Evolutionary conservation across 192 early-diverging fungal genomes (phyloP).

Genomic region (Obelidium mucronatum): DNA sequence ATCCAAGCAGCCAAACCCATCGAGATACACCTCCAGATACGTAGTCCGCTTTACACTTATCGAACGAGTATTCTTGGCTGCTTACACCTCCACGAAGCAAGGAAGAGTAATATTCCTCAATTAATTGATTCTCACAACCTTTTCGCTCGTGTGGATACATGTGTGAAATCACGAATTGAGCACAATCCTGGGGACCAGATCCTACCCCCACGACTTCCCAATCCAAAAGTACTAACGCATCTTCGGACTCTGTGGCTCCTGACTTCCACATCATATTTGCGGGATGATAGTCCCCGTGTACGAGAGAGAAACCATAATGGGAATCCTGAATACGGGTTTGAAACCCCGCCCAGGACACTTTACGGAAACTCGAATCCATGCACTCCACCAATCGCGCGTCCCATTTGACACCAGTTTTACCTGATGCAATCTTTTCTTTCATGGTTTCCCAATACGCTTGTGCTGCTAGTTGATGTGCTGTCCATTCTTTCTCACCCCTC

Average conservation of each 20-base stretch:
- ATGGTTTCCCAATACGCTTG: neutral
- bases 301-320: conserved; percentile 11
- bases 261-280: conserved; percentile 20
- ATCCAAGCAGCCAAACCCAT: conserved; percentile 19
- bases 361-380: conserved; percentile 15
- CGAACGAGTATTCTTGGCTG: neutral
- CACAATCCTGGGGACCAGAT: conserved; percentile 7
- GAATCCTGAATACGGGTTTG: neutral
- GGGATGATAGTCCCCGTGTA: conserved; percentile 27
- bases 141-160: conserved; percentile 24
- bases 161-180: conserved; percentile 24
- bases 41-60: conserved; percentile 12
- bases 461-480: neutral
- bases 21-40: conserved; percentile 4
- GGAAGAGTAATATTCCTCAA: neutral
- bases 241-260: neutral
- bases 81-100: neutral
- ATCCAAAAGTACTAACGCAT: conserved; percentile 6
- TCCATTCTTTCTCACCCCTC: neutral
- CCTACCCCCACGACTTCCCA: conserved; percentile 31
- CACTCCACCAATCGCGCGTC: neutral
- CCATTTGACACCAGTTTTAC: neutral
- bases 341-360: conserved; percentile 1
- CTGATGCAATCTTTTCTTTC: neutral
- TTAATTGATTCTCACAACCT: neutral